Evolutionary conservation across 805 yeast genomes (phyloP).

Genomic region (Lipomyces mesembrius): DNA sequence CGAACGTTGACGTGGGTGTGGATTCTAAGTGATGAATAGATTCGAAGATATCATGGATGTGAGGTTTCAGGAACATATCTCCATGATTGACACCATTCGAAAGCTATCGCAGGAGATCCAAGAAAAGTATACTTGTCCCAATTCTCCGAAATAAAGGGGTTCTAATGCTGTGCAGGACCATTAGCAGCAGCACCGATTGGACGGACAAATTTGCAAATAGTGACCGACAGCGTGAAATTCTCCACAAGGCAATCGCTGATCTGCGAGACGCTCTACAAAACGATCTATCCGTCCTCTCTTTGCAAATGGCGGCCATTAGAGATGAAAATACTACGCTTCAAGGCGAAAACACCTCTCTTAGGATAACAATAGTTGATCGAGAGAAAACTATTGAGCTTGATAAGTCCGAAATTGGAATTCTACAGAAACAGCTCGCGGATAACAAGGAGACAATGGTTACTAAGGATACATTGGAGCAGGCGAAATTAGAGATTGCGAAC

Average conservation of each 20-base stretch:
- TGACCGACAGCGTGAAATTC: not conserved
- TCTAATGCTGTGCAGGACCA: not conserved
- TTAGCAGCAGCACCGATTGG: not conserved
- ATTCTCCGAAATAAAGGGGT: not conserved
- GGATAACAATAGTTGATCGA: not conserved
- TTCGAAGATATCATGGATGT: slow-evolving; percentile 12
- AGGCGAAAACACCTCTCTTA: slow-evolving; percentile 2
- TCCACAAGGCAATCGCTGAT: slow-evolving; percentile 1
- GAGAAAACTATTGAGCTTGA: slow-evolving; percentile 3
- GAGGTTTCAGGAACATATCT: slow-evolving; percentile 5
- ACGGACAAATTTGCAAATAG: not conserved
- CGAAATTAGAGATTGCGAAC: not conserved
- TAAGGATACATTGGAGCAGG: not conserved
- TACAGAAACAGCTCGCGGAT: not conserved
- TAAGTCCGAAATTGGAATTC: not conserved
- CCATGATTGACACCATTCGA: slow-evolving; percentile 2
- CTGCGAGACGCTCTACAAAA: slow-evolving; percentile 8
- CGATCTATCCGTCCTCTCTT: slow-evolving; percentile 2
- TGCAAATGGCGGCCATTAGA: slow-evolving; percentile 6
- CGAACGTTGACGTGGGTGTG: slow-evolving; percentile 1
- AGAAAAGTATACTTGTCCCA: slow-evolving; percentile 9
- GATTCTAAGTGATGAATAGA: not conserved
- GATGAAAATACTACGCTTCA: slow-evolving; percentile 6
- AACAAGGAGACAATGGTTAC: slow-evolving; percentile 8
- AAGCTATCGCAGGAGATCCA: slow-evolving; percentile 9